Percentiles rank a stretch among this genome's conserved stretches.
Evolutionary conservation across 805 yeast genomes (phyloP).

Genomic region (Ogataea trehaloabstinens): DNA sequence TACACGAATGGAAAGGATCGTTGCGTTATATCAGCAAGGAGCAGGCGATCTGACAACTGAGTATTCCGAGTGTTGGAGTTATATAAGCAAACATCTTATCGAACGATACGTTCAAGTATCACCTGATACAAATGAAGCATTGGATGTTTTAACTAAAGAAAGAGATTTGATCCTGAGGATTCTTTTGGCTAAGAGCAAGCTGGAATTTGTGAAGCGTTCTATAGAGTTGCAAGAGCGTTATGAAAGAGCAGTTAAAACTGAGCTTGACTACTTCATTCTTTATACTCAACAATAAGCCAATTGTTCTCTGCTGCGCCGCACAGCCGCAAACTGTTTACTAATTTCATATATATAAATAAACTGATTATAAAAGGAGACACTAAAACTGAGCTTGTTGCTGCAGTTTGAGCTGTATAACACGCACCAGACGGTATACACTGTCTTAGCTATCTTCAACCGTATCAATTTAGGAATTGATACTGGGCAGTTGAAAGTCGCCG

Average conservation of each 20-base stretch:
- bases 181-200: slow-evolving; percentile 45
- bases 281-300: too few relatives aligned
- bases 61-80: slow-evolving; percentile 25
- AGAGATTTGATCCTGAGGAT: slow-evolving; percentile 69
- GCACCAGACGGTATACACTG: too few relatives aligned
- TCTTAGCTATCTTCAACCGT: too few relatives aligned
- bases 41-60: slow-evolving; percentile 15
- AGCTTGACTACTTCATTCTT: slow-evolving; percentile 19
- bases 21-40: slow-evolving; percentile 14
- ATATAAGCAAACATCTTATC: slow-evolving; percentile 18
- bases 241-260: slow-evolving; percentile 26
- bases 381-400: too few relatives aligned
- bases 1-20: slow-evolving; percentile 18
- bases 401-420: too few relatives aligned
- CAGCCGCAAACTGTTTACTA: too few relatives aligned
- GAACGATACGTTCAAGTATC: slow-evolving; percentile 15
- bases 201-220: slow-evolving; percentile 22
- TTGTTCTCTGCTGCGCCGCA: too few relatives aligned
- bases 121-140: slow-evolving; percentile 37
- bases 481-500: too few relatives aligned
- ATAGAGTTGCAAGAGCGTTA: slow-evolving; percentile 31
- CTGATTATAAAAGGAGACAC: too few relatives aligned
- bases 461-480: too few relatives aligned
- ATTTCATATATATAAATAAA: too few relatives aligned
- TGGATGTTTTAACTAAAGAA: slow-evolving; percentile 39